Conservation (phyloP, 129 eudicot genomes). For the Rutidosis leptorrhynchoides region DNA sequence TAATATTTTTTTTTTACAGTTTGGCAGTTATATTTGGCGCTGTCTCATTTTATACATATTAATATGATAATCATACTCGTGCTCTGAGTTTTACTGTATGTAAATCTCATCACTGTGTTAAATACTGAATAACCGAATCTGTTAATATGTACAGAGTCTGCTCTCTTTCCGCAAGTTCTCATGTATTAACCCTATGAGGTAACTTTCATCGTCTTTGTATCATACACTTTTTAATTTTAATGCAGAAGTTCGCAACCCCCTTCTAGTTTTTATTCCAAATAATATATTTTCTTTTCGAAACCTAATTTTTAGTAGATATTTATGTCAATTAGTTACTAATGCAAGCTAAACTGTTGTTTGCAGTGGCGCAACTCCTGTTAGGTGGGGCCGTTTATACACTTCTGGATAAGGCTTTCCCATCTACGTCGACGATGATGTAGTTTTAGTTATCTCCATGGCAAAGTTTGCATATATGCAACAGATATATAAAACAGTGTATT, state of each 20-base stretch:
- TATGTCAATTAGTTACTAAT: neutral
- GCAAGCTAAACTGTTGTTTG: conserved; percentile 23
- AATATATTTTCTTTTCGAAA: neutral
- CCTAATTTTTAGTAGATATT: neutral
- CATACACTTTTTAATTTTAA: too few relatives aligned
- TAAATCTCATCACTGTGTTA: conserved; percentile 25
- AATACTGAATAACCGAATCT: neutral
- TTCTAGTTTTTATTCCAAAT: neutral
- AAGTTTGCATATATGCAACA: neutral
- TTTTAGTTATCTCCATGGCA: conserved; percentile 2
- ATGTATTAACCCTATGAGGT: conserved; percentile 96
- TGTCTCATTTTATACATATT: too few relatives aligned
- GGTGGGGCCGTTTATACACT: conserved; percentile 90
- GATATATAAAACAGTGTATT: neutral
- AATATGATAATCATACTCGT: too few relatives aligned
- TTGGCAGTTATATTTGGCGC: conserved; percentile 96
- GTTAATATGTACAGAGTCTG: conserved; percentile 60
- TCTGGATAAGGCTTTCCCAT: conserved; percentile 70
- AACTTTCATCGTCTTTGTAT: neutral
- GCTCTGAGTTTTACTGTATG: too few relatives aligned
- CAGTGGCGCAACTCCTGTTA: conserved; percentile 88
- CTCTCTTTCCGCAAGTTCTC: conserved; percentile 97
- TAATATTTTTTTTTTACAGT: conserved; percentile 41
- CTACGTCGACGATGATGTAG: conserved; percentile 67
- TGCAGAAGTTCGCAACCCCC: neutral